A percentile compares a stretch with the other conserved stretches of the same genome.
Conservation (phyloP, 2,329 filamentous ascomycete species). For the Aspergillus sp. region DNA sequence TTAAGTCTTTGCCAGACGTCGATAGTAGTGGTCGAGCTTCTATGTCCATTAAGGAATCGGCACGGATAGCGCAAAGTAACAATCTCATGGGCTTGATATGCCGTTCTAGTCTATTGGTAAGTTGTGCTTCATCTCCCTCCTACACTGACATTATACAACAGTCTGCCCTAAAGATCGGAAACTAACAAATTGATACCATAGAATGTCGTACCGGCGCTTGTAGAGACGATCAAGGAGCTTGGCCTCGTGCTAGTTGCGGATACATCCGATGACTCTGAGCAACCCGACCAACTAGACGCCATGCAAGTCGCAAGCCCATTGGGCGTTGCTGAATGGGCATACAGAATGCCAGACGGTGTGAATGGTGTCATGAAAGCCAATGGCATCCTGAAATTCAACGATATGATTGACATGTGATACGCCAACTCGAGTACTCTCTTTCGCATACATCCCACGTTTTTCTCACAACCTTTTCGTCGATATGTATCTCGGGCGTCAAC, state of each 20-base stretch:
- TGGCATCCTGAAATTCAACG: constrained; percentile 88
- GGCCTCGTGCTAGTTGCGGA: constrained; percentile 91
- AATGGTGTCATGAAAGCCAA: constrained; percentile 84
- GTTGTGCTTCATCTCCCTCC: constrained; percentile 35
- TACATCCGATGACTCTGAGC: constrained; percentile 62
- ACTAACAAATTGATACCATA: constrained; percentile 40
- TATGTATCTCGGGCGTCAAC: not conserved
- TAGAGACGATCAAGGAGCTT: constrained; percentile 91
- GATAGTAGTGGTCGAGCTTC: constrained; percentile 69
- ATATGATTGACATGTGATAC: constrained; percentile 73
- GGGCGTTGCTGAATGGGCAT: constrained; percentile 42
- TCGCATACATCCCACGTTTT: not conserved
- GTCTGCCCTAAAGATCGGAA: not conserved
- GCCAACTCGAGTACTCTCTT: constrained; percentile 2
- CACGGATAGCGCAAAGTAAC: constrained; percentile 88
- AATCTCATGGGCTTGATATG: constrained; percentile 98
- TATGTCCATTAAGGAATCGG: constrained; percentile 90
- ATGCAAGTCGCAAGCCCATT: constrained; percentile 27
- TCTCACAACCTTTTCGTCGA: not conserved
- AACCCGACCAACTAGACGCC: constrained; percentile 27
- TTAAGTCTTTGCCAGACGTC: constrained; percentile 46
- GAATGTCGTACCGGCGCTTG: constrained; percentile 90
- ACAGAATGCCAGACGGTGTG: constrained; percentile 72
- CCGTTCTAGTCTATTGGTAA: constrained; percentile 79
- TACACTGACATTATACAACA: constrained; percentile 8